A percentile compares a stretch with the other conserved stretches of the same genome.
These are phyloP conservation scores for Xylaria nigripes DNA, from an alignment of 495 filamentous ascomycete genomes.

Conservation along the genomic window DNA sequence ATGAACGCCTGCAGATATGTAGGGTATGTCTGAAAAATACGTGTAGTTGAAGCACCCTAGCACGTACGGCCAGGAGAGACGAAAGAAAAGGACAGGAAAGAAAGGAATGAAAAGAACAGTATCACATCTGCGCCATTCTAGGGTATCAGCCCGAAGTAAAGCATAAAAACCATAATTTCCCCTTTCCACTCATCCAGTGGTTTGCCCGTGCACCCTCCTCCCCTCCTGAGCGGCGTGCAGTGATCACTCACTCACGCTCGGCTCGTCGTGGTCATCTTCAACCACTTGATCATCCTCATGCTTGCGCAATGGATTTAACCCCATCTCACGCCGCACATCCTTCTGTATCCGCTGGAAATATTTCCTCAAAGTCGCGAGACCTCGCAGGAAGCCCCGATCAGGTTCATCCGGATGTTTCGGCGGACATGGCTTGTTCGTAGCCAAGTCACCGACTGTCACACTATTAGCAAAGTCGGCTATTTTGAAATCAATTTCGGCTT, in stretches of 20 bases:
- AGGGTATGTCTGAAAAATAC: conserved; percentile 2
- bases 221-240: not conserved
- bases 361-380: conserved; percentile 65
- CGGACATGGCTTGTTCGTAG: conserved; percentile 60
- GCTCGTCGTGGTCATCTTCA: conserved; percentile 27
- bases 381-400: conserved; percentile 83
- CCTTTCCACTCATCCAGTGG: conserved; percentile 7
- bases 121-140: conserved; percentile 12
- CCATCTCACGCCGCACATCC: conserved; percentile 57
- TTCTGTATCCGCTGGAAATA: conserved; percentile 86
- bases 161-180: conserved; percentile 10
- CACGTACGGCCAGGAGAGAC: not conserved
- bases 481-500: conserved; percentile 72
- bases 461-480: conserved; percentile 99
- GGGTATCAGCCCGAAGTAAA: conserved; percentile 12
- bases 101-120: conserved; percentile 10
- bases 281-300: conserved; percentile 34
- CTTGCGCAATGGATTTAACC: conserved; percentile 23
- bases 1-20: conserved; percentile 10
- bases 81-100: not conserved
- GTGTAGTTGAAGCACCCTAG: too few relatives aligned
- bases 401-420: conserved; percentile 71
- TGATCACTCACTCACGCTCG: conserved; percentile 30
- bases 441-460: conserved; percentile 74
- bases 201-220: conserved; percentile 2